These are phyloP conservation scores for Acacia melanoxylon DNA, from an alignment of 306 rosid species.

Conservation along the genomic window DNA sequence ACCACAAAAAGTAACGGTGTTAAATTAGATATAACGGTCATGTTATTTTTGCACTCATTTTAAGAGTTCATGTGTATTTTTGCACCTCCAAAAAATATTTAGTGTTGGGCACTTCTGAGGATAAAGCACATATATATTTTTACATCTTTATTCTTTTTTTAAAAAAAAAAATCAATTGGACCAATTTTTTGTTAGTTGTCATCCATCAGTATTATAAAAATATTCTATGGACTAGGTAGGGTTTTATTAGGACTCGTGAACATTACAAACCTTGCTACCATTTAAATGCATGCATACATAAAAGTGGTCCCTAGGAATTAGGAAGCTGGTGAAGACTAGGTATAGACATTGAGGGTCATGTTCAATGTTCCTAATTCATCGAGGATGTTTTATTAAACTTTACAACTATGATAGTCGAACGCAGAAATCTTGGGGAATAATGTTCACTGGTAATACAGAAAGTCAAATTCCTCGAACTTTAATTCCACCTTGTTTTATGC, in stretches of 20 bases:
- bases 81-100: too few species aligned
- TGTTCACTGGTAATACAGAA: neutral
- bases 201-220: too few species aligned
- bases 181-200: too few species aligned
- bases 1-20: too few species aligned
- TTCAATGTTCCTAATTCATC: neutral
- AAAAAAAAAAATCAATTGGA: too few species aligned
- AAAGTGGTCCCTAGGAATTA: neutral
- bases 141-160: too few species aligned
- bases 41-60: too few species aligned
- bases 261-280: neutral
- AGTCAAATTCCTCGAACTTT: neutral
- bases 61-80: too few species aligned
- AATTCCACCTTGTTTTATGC: neutral
- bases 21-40: too few species aligned
- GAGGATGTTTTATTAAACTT: neutral
- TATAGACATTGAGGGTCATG: neutral
- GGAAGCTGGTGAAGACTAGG: neutral
- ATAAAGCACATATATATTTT: too few species aligned
- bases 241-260: neutral
- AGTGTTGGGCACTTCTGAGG: too few species aligned
- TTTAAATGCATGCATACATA: neutral
- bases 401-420: neutral
- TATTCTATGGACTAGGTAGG: neutral
- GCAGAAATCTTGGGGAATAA: neutral